These are phyloP conservation scores for Megacollybia marginata DNA, from an alignment of 768 basidiomycete genomes.

Conservation along the genomic window DNA sequence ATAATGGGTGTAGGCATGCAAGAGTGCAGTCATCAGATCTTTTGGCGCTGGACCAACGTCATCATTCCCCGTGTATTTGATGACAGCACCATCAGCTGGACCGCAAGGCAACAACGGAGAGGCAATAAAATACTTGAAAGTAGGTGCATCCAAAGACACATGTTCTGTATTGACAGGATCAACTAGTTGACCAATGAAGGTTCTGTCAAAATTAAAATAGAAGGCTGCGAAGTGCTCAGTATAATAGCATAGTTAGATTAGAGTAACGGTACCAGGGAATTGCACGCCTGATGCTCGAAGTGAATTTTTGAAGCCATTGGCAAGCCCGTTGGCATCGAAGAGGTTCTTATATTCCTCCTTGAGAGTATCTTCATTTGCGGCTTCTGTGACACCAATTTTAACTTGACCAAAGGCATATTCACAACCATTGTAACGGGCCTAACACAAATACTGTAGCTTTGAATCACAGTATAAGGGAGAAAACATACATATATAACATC, in stretches of 20 bases:
- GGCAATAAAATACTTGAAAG: no score
- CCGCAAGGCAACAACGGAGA: no score
- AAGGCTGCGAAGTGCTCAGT: slow-evolving; percentile 12
- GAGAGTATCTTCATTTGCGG: slow-evolving; percentile 8
- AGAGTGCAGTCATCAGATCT: slow-evolving; percentile 13
- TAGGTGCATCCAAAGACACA: slow-evolving; percentile 7
- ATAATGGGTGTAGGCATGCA: slow-evolving; percentile 25
- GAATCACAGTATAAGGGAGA: not conserved
- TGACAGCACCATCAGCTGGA: not conserved
- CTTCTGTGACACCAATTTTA: slow-evolving; percentile 3
- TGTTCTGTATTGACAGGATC: not conserved
- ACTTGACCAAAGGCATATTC: slow-evolving; percentile 17
- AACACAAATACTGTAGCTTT: not conserved
- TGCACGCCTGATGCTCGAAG: not conserved
- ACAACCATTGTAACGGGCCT: slow-evolving; percentile 8
- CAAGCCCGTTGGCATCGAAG: not conserved
- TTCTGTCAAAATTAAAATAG: slow-evolving; percentile 18
- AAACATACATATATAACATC: not conserved
- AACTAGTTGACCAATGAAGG: slow-evolving; percentile 11
- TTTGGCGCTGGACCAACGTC: slow-evolving; percentile 8
- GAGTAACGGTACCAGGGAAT: not conserved
- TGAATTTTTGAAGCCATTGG: not conserved
- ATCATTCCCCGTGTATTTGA: slow-evolving; percentile 6
- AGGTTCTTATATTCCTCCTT: slow-evolving; percentile 12
- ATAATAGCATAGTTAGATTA: not conserved